Conservation (phyloP, 2,329 filamentous ascomycete species). For the Xylariomycetidae sp. region DNA sequence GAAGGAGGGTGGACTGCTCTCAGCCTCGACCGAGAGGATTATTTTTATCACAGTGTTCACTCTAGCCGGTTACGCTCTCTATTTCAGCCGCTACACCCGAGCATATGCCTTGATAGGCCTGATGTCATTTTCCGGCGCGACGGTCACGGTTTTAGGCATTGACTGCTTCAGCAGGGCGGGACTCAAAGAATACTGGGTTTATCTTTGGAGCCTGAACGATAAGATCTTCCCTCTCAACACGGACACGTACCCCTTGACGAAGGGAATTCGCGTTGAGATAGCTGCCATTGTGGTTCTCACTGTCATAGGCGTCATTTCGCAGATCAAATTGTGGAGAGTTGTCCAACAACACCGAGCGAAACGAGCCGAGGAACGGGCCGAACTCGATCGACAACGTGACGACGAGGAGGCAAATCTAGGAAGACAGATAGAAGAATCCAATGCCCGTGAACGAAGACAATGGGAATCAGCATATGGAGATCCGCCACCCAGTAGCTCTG, state of each 20-base stretch:
- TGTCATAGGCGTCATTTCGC: conserved; percentile 73
- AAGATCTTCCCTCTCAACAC: conserved; percentile 74
- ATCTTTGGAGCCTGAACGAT: conserved; percentile 79
- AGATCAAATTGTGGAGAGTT: conserved; percentile 81
- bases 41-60: conserved; percentile 75
- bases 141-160: conserved; percentile 73
- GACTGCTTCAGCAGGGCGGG: conserved; percentile 90
- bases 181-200: conserved; percentile 93
- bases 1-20: conserved; percentile 69
- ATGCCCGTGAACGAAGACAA: conserved; percentile 54
- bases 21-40: conserved; percentile 55
- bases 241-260: conserved; percentile 77
- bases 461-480: conserved; percentile 80
- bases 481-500: conserved; percentile 27
- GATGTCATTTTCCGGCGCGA: conserved; percentile 79
- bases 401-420: conserved; percentile 66
- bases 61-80: conserved; percentile 63
- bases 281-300: conserved; percentile 72
- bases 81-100: conserved; percentile 73
- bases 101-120: conserved; percentile 71
- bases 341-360: conserved; percentile 59
- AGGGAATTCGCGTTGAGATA: conserved; percentile 80
- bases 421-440: conserved; percentile 58
- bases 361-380: conserved; percentile 45
- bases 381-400: conserved; percentile 41